These are phyloP conservation scores for Tetrapisispora phaffii DNA, from an alignment of 805 yeast species.

Conservation along the genomic window DNA sequence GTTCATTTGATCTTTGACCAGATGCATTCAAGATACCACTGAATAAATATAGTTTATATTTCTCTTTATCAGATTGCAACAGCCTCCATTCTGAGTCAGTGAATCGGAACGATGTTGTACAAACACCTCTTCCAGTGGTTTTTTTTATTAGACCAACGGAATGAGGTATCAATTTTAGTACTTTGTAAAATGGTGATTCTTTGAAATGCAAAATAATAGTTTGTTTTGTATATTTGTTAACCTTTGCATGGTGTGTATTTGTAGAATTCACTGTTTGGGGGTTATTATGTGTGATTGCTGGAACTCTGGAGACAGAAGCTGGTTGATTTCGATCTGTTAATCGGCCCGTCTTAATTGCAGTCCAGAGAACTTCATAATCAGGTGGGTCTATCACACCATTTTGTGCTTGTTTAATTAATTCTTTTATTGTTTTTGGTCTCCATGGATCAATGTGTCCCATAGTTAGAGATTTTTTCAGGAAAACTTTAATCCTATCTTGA, in stretches of 20 bases:
- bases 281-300: neutral
- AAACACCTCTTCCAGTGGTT: conserved; percentile 40
- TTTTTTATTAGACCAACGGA: conserved; percentile 25
- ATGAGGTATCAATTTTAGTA: conserved; percentile 42
- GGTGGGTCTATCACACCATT: conserved; percentile 30
- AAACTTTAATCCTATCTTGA: conserved; percentile 42
- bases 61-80: conserved; percentile 23
- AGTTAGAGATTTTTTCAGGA: conserved; percentile 34
- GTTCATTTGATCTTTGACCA: conserved; percentile 37
- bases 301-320: neutral
- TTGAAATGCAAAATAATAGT: conserved; percentile 29
- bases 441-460: conserved; percentile 34
- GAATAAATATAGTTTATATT: conserved; percentile 39
- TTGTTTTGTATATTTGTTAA: neutral
- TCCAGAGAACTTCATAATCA: conserved; percentile 28
- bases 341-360: conserved; percentile 12
- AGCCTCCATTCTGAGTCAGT: conserved; percentile 33
- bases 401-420: conserved; percentile 33
- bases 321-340: neutral
- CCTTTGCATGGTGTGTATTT: neutral
- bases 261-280: neutral
- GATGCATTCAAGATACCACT: conserved; percentile 38
- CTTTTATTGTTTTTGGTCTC: conserved; percentile 37
- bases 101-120: conserved; percentile 35
- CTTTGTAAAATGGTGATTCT: conserved; percentile 46